These are phyloP conservation scores for Yamadazyma triangularis DNA, from an alignment of 1,139 yeast genomes.

Conservation along the genomic window DNA sequence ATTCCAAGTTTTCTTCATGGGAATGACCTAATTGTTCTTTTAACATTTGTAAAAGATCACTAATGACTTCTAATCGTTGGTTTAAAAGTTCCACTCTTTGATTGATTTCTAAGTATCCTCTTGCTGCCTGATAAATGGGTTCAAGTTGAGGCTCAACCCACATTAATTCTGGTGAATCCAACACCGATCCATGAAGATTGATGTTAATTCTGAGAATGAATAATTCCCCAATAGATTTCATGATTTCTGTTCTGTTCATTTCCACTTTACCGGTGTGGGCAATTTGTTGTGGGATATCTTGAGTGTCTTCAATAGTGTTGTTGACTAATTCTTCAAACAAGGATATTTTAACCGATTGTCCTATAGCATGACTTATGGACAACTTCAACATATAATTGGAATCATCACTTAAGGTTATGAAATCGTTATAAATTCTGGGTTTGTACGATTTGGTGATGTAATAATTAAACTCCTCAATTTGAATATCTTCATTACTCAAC, in stretches of 20 bases:
- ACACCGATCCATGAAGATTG: constrained; percentile 88
- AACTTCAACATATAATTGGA: constrained; percentile 85
- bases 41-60: constrained; percentile 90
- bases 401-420: constrained; percentile 87
- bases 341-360: constrained; percentile 91
- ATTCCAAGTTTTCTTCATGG: constrained; percentile 85
- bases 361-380: constrained; percentile 85
- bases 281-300: constrained; percentile 92
- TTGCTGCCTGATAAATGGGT: constrained; percentile 93
- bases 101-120: constrained; percentile 91
- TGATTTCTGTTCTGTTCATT: constrained; percentile 89
- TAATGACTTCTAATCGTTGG: constrained; percentile 88
- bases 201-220: constrained; percentile 87
- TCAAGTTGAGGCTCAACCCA: constrained; percentile 98
- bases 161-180: constrained; percentile 96
- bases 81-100: constrained; percentile 86
- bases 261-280: constrained; percentile 93
- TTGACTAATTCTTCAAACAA: constrained; percentile 92
- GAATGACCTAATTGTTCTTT: constrained; percentile 95
- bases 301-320: constrained; percentile 94
- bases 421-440: constrained; percentile 92
- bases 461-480: constrained; percentile 89
- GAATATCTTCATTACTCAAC: constrained; percentile 84
- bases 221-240: constrained; percentile 94
- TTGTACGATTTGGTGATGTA: constrained; percentile 90